phyloP scores from a whole-genome alignment of 2,329 filamentous ascomycete genomes.

The Ceratocystis alfenasii region DNA sequence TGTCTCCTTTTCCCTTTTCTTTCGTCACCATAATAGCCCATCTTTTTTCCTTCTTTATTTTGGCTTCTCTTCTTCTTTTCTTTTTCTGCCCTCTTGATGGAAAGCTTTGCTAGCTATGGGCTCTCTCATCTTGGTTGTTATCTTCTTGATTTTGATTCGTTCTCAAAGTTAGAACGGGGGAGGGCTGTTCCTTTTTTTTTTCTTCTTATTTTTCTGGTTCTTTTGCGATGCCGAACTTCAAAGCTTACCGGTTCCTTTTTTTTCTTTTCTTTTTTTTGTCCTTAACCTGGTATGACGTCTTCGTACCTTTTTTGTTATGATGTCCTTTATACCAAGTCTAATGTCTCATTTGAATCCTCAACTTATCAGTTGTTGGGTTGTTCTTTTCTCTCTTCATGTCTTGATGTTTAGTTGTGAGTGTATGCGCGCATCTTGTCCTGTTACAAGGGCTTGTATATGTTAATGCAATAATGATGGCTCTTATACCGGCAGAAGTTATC shows the following conservation, averaged over 20 bases:
- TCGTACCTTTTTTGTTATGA: constrained; percentile 4
- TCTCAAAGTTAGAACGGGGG: constrained; percentile 2
- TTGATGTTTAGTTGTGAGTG: background rate
- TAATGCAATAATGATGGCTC: no score
- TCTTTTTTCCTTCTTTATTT: background rate
- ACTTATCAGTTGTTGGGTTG: constrained; percentile 4
- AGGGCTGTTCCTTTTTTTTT: background rate
- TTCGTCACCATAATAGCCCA: background rate
- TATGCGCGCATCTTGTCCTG: no score
- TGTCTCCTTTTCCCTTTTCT: background rate
- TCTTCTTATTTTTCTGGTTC: background rate
- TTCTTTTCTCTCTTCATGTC: background rate
- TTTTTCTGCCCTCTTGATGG: background rate
- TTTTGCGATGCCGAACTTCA: background rate
- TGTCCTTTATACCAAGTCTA: constrained; percentile 10
- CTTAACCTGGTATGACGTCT: constrained; percentile 5
- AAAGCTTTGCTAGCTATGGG: no score
- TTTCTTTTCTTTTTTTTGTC: background rate
- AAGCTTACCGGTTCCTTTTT: background rate
- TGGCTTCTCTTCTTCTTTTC: background rate
- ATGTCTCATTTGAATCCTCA: constrained; percentile 9
- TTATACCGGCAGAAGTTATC: background rate
- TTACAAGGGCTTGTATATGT: no score
- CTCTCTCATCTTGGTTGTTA: background rate
- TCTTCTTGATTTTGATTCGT: constrained; percentile 14